Conservation (phyloP, 208 protist genomes). For the Leishmania braziliensis region DNA sequence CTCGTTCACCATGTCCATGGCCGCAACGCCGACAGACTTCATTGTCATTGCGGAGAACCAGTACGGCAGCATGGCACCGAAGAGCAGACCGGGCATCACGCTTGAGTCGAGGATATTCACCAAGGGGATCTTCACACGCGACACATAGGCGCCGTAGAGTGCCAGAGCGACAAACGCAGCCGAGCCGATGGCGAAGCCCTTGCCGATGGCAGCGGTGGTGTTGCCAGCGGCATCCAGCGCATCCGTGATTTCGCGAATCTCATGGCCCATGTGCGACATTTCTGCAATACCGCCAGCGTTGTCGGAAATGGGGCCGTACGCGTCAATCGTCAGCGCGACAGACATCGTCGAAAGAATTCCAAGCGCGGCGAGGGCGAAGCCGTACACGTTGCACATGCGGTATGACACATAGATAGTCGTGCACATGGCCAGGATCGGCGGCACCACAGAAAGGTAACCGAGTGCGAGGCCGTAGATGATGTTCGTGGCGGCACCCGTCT, state of each 20-base stretch:
- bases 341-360: constrained; percentile 95
- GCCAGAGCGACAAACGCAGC: constrained; percentile 93
- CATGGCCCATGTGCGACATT: constrained; percentile 85
- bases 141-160: constrained; percentile 93
- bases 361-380: constrained; percentile 94
- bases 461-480: constrained; percentile 95
- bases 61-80: constrained; percentile 95
- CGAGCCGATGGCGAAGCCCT: constrained; percentile 95
- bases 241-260: constrained; percentile 94
- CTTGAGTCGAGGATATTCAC: constrained; percentile 81
- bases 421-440: constrained; percentile 91
- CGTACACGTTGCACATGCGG: constrained; percentile 85
- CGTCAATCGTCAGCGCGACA: constrained; percentile 93
- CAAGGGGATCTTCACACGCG: constrained; percentile 60
- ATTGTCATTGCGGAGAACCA: constrained; percentile 97
- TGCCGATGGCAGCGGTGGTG: constrained; percentile 96
- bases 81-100: constrained; percentile 87
- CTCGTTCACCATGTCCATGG: constrained; percentile 94
- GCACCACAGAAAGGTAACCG: constrained; percentile 92
- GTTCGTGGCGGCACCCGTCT: constrained; percentile 90
- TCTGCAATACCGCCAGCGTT: constrained; percentile 96
- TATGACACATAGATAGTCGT: constrained; percentile 84
- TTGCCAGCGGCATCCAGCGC: constrained; percentile 95
- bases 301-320: constrained; percentile 96
- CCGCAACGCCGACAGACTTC: constrained; percentile 92